Evolutionary conservation across 2,329 filamentous ascomycete species (phyloP).

Genomic region (Fusarium mangiferae): DNA sequence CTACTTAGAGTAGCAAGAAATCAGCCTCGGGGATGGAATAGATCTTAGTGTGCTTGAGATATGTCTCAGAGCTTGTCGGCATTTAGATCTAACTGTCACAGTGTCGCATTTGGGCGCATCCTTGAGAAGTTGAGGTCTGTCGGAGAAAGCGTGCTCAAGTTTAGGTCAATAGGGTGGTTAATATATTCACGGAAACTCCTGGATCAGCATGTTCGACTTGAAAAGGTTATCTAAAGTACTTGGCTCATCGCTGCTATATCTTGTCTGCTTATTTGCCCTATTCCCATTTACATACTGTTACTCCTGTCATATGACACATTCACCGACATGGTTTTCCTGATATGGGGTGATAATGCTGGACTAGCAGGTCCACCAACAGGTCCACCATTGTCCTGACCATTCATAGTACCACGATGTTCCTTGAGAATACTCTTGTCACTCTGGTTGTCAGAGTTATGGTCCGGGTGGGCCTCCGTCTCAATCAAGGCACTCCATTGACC

Average conservation of each 20-base stretch:
- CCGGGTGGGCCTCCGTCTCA: conserved; percentile 17
- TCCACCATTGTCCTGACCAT: not conserved
- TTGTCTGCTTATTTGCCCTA: not conserved
- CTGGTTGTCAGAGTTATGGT: conserved; percentile 18
- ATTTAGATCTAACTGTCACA: too few relatives aligned
- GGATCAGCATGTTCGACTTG: not conserved
- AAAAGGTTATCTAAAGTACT: too few relatives aligned
- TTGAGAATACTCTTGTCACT: conserved; percentile 31
- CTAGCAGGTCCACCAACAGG: not conserved
- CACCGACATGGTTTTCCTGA: conserved; percentile 18
- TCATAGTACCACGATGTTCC: not conserved
- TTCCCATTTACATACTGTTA: not conserved
- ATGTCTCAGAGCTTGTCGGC: too few relatives aligned
- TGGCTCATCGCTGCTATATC: not conserved
- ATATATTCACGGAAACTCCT: not conserved
- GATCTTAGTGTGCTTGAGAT: too few relatives aligned
- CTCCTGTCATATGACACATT: conserved; percentile 18
- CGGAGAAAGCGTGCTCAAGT: too few relatives aligned
- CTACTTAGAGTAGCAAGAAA: too few relatives aligned
- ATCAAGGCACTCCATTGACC: conserved; percentile 33
- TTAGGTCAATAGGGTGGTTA: not conserved
- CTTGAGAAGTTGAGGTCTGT: too few relatives aligned
- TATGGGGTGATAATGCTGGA: not conserved
- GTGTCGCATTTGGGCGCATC: too few relatives aligned
- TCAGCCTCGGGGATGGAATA: too few relatives aligned